A percentile compares a stretch with the other conserved stretches of the same genome.
Evolutionary conservation across 2,329 filamentous ascomycete species (phyloP).

Genomic region (Mycocentrospora acerina): DNA sequence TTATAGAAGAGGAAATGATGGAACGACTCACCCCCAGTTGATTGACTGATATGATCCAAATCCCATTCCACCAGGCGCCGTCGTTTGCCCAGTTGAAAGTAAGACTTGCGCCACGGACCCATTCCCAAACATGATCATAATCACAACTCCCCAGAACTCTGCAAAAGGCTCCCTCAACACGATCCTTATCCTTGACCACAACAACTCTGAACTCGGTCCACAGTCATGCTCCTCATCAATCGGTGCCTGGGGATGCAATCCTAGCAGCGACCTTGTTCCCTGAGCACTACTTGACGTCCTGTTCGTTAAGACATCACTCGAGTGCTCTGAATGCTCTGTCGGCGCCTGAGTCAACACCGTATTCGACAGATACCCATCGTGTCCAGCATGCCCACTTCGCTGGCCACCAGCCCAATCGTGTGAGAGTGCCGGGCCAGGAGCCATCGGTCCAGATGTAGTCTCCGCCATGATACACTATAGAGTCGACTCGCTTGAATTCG

Average conservation of each 20-base stretch:
- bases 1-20: background rate
- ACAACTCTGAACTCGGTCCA: conserved; percentile 35
- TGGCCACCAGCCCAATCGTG: conserved; percentile 21
- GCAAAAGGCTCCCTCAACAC: conserved; percentile 47
- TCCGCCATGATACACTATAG: too few species aligned
- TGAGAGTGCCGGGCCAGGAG: conserved; percentile 9
- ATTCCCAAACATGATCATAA: conserved; percentile 49
- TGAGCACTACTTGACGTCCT: conserved; percentile 26
- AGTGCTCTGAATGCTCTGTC: conserved; percentile 19
- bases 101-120: conserved; percentile 48
- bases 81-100: conserved; percentile 38
- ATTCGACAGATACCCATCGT: conserved; percentile 11
- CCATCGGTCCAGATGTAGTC: too few species aligned
- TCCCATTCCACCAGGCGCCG: conserved; percentile 46
- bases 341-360: conserved; percentile 16
- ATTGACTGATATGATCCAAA: conserved; percentile 47
- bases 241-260: conserved; percentile 45
- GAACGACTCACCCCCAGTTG: conserved; percentile 41
- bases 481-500: too few species aligned
- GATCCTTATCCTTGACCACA: conserved; percentile 42
- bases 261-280: conserved; percentile 28
- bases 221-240: conserved; percentile 46
- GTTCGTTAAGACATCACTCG: conserved; percentile 10
- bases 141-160: conserved; percentile 47
- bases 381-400: conserved; percentile 4